phyloP scores from a whole-genome alignment of 345 rosid genomes.

The Brassica cretica region DNA sequence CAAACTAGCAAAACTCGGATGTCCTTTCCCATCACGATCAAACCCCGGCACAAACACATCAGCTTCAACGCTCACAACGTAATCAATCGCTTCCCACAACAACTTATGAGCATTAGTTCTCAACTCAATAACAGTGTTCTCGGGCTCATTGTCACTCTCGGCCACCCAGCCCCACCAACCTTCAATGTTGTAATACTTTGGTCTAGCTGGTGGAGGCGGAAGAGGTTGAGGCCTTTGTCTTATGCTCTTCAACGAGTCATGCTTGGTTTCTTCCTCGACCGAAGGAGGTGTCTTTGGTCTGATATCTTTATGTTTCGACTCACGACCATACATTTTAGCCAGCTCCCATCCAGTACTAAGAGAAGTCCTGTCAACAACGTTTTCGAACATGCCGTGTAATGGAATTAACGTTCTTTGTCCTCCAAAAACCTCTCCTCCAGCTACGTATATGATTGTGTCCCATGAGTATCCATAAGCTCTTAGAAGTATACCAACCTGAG shows the following conservation, averaged over 20 bases:
- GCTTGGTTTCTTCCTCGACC: conserved; percentile 55
- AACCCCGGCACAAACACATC: conserved; percentile 90
- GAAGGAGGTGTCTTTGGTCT: conserved; percentile 52
- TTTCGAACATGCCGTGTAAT: conserved; percentile 89
- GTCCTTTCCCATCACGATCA: conserved; percentile 92
- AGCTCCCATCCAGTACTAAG: conserved; percentile 90
- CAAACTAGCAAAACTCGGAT: conserved; percentile 85
- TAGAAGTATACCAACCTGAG: conserved; percentile 89
- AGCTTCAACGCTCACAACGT: conserved; percentile 78
- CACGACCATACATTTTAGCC: conserved; percentile 80
- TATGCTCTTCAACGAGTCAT: conserved; percentile 57
- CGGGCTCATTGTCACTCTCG: conserved; percentile 97
- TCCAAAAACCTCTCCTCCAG: conserved; percentile 96
- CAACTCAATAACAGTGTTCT: conserved; percentile 90
- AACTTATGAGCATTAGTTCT: conserved; percentile 95
- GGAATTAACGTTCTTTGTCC: conserved; percentile 90
- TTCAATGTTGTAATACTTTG: conserved; percentile 86
- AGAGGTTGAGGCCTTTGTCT: conserved; percentile 96
- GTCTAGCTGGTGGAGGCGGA: conserved; percentile 91
- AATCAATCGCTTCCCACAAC: conserved; percentile 96
- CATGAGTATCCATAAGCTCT: conserved; percentile 91
- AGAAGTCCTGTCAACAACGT: conserved; percentile 86
- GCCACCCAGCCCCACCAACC: conserved; percentile 99
- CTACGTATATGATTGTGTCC: conserved; percentile 82
- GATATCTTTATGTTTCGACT: conserved; percentile 55